Base-by-base conservation (phyloP, 495 filamentous ascomycete genomes). In the Aspergillus coremiiformis region DNA sequence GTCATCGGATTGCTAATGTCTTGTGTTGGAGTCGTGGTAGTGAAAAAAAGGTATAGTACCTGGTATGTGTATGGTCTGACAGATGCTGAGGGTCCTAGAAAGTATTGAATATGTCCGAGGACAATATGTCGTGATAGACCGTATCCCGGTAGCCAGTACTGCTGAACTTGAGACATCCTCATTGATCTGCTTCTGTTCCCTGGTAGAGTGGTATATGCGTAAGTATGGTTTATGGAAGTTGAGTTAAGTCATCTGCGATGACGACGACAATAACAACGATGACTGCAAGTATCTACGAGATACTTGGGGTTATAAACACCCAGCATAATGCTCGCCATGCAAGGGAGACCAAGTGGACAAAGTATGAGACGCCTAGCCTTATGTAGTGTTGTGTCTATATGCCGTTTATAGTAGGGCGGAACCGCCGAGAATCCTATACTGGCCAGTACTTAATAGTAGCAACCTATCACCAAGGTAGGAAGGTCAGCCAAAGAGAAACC, bases 91-190 rank as follows among this genome's bases (percentile, higher is more conserved):
- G 76, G 76, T 9, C 77, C 77, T 5, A 79, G 70, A 50, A 75
- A 77, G 47, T 72, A 78, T 46, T 77, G 75, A 30, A 78, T 77
- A 24, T 78, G 69, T 30, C 73, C 71, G 22, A 79, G 64, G 50
- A 79, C 75, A 30, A 79, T 74, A 43, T 78, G 74, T 27, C 76
- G 74, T 44, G 75, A 78, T 14, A 79, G 72, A 4, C 69, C 65
- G 53, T 72, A 78, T 33, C 77, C 76, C n/a, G 77, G 76, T 20
- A 79, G 64, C 63, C 76, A 79, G 57, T 79, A 79, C 54, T 75
- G 68, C 51, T 72, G 69, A 35, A 65, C 65, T 47, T 60, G 68
- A 41, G 67, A 61, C 68, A 72, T 72, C 24, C 35, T 61, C 44
- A 33, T 54, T 14, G 32, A 29, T 19, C 22, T 26, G 49, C 9